Percentiles rank a stretch among this genome's conserved stretches.
Evolutionary conservation across 1,284 basidiomycete genomes (phyloP).

Genomic region (Tilletia walkeri): DNA sequence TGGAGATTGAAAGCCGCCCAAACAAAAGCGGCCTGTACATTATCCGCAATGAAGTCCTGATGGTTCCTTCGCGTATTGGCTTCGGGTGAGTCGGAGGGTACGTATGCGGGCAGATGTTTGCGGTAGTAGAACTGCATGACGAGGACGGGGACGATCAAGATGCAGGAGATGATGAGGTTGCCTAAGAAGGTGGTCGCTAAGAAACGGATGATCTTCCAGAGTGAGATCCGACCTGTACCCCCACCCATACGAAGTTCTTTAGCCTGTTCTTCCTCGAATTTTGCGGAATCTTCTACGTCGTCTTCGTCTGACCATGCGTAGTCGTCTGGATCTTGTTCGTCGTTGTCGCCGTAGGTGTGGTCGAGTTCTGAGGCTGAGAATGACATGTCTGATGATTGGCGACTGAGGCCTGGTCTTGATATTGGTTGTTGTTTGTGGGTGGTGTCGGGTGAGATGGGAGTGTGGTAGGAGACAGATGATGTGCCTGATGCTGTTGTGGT

Average conservation of each 20-base stretch:
- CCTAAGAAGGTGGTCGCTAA: conserved; percentile 48
- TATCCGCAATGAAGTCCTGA: conserved; percentile 44
- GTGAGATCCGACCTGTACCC: conserved; percentile 29
- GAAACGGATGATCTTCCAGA: conserved; percentile 41
- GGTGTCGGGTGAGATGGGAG: not conserved
- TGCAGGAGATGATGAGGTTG: conserved; percentile 43
- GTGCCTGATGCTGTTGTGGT: not conserved
- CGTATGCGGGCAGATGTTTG: conserved; percentile 3
- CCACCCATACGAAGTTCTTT: conserved; percentile 28
- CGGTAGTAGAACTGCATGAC: conserved; percentile 49
- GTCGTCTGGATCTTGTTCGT: conserved; percentile 41
- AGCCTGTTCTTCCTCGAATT: conserved; percentile 37
- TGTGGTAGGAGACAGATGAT: not conserved
- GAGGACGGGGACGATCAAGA: conserved; percentile 42
- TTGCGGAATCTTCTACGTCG: conserved; percentile 39
- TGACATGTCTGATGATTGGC: conserved; percentile 7
- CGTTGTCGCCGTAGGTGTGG: conserved; percentile 26
- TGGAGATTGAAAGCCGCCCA: conserved; percentile 54
- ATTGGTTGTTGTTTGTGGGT: not conserved
- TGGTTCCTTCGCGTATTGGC: conserved; percentile 23
- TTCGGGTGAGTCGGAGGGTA: conserved; percentile 20
- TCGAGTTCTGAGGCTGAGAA: conserved; percentile 27
- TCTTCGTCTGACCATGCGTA: conserved; percentile 53
- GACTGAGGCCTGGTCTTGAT: not conserved
- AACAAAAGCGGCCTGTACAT: conserved; percentile 51